Conservation (phyloP, 2,329 filamentous ascomycete species). For the Aureobasidium sp. region DNA sequence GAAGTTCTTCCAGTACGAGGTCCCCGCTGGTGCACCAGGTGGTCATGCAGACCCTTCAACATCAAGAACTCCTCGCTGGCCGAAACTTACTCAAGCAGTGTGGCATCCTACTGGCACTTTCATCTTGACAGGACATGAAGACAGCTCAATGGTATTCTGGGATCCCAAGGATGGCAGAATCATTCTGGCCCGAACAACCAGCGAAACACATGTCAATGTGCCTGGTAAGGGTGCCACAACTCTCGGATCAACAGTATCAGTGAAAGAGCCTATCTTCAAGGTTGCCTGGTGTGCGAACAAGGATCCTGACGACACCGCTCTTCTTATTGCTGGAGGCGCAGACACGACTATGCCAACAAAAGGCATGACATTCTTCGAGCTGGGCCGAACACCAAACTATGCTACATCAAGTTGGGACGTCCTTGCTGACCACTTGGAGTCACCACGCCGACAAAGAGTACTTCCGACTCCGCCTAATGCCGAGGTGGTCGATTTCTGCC, state of each 20-base stretch:
- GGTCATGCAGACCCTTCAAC: constrained; percentile 59
- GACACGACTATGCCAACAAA: constrained; percentile 60
- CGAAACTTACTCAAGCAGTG: constrained; percentile 70
- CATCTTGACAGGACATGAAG: constrained; percentile 77
- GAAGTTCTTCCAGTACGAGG: constrained; percentile 74
- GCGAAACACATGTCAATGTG: constrained; percentile 65
- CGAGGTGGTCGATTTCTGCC: constrained; percentile 70
- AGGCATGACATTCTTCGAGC: constrained; percentile 80
- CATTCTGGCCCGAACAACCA: constrained; percentile 74
- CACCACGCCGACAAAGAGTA: constrained; percentile 62
- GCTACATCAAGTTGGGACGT: constrained; percentile 85
- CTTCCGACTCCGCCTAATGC: constrained; percentile 71
- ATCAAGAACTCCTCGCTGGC: constrained; percentile 58
- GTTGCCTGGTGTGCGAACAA: constrained; percentile 91
- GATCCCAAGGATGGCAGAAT: constrained; percentile 82
- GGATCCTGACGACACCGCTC: constrained; percentile 86
- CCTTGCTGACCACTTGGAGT: constrained; percentile 69
- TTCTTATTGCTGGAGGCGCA: constrained; percentile 79
- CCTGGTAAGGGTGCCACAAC: constrained; percentile 35
- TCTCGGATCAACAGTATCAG: constrained; percentile 42
- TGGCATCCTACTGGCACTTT: constrained; percentile 97
- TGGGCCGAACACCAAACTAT: constrained; percentile 84
- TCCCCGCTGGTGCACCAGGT: constrained; percentile 78
- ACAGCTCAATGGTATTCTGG: constrained; percentile 90
- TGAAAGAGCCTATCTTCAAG: constrained; percentile 68